Conservation (phyloP, 73 alveolate genomes). For the Urostyla sp. region DNA sequence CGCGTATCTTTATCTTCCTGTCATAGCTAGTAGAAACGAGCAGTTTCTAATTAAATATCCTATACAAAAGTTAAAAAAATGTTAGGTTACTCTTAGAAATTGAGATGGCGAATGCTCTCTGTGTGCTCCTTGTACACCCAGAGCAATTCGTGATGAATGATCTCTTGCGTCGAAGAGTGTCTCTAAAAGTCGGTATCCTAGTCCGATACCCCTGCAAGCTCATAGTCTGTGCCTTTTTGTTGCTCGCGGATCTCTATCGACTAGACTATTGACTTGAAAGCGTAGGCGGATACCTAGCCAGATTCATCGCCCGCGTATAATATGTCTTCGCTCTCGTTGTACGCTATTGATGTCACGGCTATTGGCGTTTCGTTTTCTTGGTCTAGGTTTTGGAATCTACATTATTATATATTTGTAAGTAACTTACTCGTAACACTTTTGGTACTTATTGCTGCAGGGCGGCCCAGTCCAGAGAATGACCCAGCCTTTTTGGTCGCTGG, state of each 20-base stretch:
- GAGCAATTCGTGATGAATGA: not conserved
- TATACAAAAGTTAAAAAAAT: not conserved
- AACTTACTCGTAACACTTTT: conserved; percentile 33
- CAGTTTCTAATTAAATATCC: conserved; percentile 14
- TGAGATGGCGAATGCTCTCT: conserved; percentile 65
- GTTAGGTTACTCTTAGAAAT: conserved; percentile 23
- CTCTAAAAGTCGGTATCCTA: too few relatives aligned
- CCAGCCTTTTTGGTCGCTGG: conserved; percentile 34
- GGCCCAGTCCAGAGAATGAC: conserved; percentile 65
- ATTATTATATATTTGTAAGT: not conserved
- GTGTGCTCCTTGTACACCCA: conserved; percentile 55
- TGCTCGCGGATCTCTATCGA: not conserved
- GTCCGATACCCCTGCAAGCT: too few relatives aligned
- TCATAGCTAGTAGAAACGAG: conserved; percentile 69
- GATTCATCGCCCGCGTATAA: conserved; percentile 73
- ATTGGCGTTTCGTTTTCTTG: conserved; percentile 28
- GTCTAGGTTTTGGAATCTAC: conserved; percentile 47
- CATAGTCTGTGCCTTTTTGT: not conserved
- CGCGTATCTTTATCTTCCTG: conserved; percentile 62
- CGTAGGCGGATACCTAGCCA: conserved; percentile 59
- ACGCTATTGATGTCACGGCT: conserved; percentile 55
- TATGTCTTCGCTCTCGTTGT: conserved; percentile 37
- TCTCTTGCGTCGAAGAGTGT: too few relatives aligned
- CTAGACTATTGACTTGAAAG: conserved; percentile 12
- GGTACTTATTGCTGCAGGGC: conserved; percentile 63